phyloP scores from a whole-genome alignment of 352 stramenopile genomes.

The Phytophthora megakarya region DNA sequence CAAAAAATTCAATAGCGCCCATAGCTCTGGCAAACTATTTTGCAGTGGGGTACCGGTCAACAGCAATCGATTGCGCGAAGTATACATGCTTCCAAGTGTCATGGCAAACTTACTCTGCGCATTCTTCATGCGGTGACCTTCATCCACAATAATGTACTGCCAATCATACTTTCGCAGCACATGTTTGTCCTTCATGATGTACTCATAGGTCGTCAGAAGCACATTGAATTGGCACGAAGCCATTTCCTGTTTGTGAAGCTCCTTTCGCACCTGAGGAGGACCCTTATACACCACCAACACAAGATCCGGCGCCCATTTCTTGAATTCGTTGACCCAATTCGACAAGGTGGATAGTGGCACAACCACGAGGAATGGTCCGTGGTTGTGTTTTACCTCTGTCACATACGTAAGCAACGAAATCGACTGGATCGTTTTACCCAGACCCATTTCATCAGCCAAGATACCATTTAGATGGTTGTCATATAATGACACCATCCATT shows the following conservation, averaged over 20 bases:
- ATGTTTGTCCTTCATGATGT: constrained; percentile 93
- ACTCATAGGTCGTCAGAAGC: constrained; percentile 95
- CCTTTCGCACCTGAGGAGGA: constrained; percentile 78
- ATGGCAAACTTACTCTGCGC: constrained; percentile 90
- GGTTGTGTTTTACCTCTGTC: constrained; percentile 84
- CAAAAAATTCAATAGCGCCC: constrained; percentile 92
- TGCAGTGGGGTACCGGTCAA: constrained; percentile 99
- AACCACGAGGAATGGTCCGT: constrained; percentile 97
- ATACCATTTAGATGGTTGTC: constrained; percentile 99
- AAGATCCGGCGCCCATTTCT: constrained; percentile 95
- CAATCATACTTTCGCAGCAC: constrained; percentile 90
- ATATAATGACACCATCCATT: constrained; percentile 99
- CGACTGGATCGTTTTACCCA: constrained; percentile 89
- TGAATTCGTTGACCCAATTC: constrained; percentile 95
- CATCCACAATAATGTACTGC: constrained; percentile 95
- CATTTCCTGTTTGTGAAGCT: constrained; percentile 83
- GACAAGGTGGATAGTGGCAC: constrained; percentile 95
- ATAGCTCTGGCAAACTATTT: constrained; percentile 96
- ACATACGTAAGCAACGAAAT: constrained; percentile 88
- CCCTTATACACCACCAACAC: constrained; percentile 97
- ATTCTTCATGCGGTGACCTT: constrained; percentile 94
- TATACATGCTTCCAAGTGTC: constrained; percentile 85
- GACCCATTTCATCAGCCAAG: constrained; percentile 97
- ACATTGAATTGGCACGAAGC: constrained; percentile 92
- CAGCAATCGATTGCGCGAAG: constrained; percentile 90